Conservation (phyloP, 495 filamentous ascomycete species). For the Penicillium cinerascens region DNA sequence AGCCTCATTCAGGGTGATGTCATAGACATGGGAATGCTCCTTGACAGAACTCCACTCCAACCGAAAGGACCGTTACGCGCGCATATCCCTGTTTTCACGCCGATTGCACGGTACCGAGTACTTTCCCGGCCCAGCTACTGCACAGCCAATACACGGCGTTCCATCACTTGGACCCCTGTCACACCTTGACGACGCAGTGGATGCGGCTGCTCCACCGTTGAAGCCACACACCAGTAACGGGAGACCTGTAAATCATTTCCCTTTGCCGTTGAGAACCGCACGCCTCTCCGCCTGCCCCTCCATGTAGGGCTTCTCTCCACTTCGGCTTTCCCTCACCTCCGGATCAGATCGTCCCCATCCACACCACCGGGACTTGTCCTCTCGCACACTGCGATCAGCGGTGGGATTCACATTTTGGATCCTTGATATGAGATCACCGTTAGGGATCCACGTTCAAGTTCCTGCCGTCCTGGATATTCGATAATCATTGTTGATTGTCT, state of each 20-base stretch:
- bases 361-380: background rate
- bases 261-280: background rate
- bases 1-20: background rate
- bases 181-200: too few species aligned
- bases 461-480: background rate
- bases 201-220: too few species aligned
- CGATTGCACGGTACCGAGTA: background rate
- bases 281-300: slow-evolving; percentile 17
- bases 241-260: background rate
- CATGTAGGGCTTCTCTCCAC: slow-evolving; percentile 12
- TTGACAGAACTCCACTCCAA: background rate
- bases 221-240: background rate
- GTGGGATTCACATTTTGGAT: background rate
- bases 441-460: slow-evolving; percentile 3
- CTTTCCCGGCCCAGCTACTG: too few species aligned
- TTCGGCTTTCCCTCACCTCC: background rate
- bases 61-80: background rate
- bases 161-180: too few species aligned
- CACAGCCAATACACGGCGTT: too few species aligned
- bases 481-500: background rate
- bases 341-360: background rate
- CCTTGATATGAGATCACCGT: background rate
- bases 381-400: background rate
- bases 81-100: background rate
- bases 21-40: background rate